Evolutionary conservation across 2,329 filamentous ascomycete genomes (phyloP).

Genomic region (Coniosporium tulheliwenetii): DNA sequence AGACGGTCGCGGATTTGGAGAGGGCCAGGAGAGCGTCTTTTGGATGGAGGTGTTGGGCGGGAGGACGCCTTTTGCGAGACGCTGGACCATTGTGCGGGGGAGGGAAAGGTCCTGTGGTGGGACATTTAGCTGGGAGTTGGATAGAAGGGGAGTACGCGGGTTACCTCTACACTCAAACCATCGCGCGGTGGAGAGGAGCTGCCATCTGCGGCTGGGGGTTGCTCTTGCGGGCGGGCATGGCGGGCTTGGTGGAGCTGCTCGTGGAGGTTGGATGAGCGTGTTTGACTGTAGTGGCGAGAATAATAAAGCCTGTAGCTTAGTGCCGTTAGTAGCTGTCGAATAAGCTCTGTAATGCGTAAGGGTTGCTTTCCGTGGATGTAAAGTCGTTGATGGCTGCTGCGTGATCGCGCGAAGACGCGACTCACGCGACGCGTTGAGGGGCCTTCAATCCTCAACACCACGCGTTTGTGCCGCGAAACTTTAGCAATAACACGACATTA

Average conservation of each 20-base stretch:
- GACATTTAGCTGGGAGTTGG: too few relatives aligned
- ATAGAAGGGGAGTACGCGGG: not conserved
- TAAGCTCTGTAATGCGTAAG: not conserved
- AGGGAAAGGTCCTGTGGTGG: constrained; percentile 50
- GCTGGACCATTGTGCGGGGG: constrained; percentile 67
- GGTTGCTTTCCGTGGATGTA: not conserved
- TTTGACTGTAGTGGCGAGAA: not conserved
- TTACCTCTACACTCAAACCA: constrained; percentile 27
- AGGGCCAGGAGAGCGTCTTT: constrained; percentile 63
- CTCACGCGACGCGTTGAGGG: too few relatives aligned
- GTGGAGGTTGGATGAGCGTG: not conserved
- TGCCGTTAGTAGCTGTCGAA: not conserved
- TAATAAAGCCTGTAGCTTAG: not conserved
- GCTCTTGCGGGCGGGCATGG: constrained; percentile 32
- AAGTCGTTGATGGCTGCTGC: not conserved
- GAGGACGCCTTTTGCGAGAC: constrained; percentile 64
- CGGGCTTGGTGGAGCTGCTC: not conserved
- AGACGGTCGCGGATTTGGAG: constrained; percentile 69
- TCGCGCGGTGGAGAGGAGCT: constrained; percentile 17
- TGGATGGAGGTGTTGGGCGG: constrained; percentile 73
- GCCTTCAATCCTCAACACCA: too few relatives aligned
- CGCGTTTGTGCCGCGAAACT: too few relatives aligned
- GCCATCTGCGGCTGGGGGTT: constrained; percentile 27
- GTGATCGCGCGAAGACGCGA: too few relatives aligned
- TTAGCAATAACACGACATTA: too few relatives aligned